phyloP scores from a whole-genome alignment of 2,329 filamentous ascomycete species.

The Colletotrichum sp. region DNA sequence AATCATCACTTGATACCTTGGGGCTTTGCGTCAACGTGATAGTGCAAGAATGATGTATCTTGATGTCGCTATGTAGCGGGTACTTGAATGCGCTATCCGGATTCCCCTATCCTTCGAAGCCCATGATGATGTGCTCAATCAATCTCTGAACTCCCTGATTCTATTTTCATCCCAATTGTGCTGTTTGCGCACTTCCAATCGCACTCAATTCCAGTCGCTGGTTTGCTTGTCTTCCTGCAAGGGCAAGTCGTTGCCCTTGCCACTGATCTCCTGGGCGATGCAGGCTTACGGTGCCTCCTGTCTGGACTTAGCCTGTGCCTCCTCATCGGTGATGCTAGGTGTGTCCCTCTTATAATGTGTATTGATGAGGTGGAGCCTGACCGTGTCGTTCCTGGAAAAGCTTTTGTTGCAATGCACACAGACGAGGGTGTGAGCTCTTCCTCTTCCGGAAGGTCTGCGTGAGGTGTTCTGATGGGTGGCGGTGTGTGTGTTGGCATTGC shows the following conservation, averaged over 20 bases:
- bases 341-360: not conserved
- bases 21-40: not conserved
- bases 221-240: not conserved
- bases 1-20: not conserved
- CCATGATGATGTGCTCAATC: not conserved
- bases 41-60: not conserved
- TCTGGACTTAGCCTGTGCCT: not conserved
- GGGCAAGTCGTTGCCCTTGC: not conserved
- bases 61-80: not conserved
- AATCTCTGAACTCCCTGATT: not conserved
- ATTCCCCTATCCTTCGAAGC: not conserved
- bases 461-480: not conserved
- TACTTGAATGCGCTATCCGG: not conserved
- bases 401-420: not conserved
- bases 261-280: not conserved
- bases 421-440: not conserved
- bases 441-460: not conserved
- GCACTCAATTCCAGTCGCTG: not conserved
- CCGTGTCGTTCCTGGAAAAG: not conserved
- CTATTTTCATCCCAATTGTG: not conserved
- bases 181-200: not conserved
- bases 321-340: not conserved
- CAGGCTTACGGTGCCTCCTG: not conserved
- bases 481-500: not conserved
- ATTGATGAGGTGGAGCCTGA: fast-evolving